Evolutionary conservation across 2,329 filamentous ascomycete species (phyloP).

Genomic region (Endothia cerciana): DNA sequence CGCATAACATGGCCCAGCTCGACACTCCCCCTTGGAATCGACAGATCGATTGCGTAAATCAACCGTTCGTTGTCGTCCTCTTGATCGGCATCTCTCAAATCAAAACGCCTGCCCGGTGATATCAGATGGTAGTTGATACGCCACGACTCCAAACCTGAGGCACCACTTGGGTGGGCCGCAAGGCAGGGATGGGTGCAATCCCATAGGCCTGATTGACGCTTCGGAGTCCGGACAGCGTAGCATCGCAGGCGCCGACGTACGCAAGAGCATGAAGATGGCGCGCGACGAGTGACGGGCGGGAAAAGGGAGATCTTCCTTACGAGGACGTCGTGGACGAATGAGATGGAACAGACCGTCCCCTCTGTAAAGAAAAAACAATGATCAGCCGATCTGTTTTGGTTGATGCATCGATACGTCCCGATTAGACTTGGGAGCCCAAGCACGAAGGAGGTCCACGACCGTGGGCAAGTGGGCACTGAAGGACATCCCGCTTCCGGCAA

Average conservation of each 20-base stretch:
- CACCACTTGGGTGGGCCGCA: conserved; percentile 16
- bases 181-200: conserved; percentile 17
- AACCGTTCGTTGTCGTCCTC: background rate
- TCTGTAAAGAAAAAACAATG: conserved; percentile 53
- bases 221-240: conserved; percentile 19
- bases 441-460: conserved; percentile 10
- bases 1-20: background rate
- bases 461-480: conserved; percentile 7
- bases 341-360: conserved; percentile 82
- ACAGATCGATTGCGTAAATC: background rate
- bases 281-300: conserved; percentile 29
- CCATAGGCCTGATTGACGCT: conserved; percentile 26
- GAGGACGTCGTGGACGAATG: conserved; percentile 81
- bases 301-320: conserved; percentile 56
- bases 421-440: conserved; percentile 8
- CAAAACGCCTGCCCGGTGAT: conserved; percentile 16
- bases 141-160: conserved; percentile 3
- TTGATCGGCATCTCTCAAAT: conserved; percentile 7
- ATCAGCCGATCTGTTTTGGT: conserved; percentile 47
- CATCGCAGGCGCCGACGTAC: conserved; percentile 23
- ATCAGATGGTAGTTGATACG: conserved; percentile 8
- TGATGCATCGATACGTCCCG: conserved; percentile 37
- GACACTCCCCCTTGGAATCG: background rate
- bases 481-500: conserved; percentile 22
- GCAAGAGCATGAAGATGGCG: conserved; percentile 28